These are phyloP conservation scores for Ilex paraguariensis DNA, from an alignment of 305 asterid species.

Conservation along the genomic window DNA sequence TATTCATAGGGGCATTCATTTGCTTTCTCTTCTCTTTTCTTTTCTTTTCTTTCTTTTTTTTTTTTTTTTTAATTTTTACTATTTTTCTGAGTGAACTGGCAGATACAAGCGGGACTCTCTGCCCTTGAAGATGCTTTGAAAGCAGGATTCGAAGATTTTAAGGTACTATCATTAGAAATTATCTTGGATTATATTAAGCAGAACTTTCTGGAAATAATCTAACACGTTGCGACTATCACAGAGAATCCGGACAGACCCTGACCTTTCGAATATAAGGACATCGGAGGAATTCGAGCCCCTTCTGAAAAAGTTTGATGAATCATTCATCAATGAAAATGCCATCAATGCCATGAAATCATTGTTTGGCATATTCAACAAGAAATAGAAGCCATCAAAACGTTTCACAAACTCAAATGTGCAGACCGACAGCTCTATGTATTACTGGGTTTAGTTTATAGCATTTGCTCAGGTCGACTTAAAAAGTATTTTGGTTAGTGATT, in stretches of 20 bases:
- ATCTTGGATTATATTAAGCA: not conserved
- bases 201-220: not conserved
- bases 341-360: constrained; percentile 87
- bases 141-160: constrained; percentile 84
- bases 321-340: constrained; percentile 90
- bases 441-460: constrained; percentile 10
- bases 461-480: constrained; percentile 2
- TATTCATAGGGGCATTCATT: not conserved
- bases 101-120: constrained; percentile 89
- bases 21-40: not conserved
- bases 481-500: constrained; percentile 5
- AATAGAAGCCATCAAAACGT: constrained; percentile 20
- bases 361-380: constrained; percentile 74
- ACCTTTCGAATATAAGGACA: constrained; percentile 66
- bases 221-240: constrained; percentile 23
- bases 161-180: constrained; percentile 31
- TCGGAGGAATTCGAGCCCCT: constrained; percentile 70
- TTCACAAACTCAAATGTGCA: not conserved
- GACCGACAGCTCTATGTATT: not conserved
- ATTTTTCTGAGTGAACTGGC: constrained; percentile 11
- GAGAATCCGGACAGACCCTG: constrained; percentile 93
- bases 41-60: no score
- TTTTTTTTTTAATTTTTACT: no score
- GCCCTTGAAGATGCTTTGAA: constrained; percentile 84
- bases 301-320: constrained; percentile 77